Evolutionary conservation across 805 yeast genomes (phyloP), one percentile per base, ranked within the genome.

Genomic region (Debaryomyces tyrocola): DNA sequence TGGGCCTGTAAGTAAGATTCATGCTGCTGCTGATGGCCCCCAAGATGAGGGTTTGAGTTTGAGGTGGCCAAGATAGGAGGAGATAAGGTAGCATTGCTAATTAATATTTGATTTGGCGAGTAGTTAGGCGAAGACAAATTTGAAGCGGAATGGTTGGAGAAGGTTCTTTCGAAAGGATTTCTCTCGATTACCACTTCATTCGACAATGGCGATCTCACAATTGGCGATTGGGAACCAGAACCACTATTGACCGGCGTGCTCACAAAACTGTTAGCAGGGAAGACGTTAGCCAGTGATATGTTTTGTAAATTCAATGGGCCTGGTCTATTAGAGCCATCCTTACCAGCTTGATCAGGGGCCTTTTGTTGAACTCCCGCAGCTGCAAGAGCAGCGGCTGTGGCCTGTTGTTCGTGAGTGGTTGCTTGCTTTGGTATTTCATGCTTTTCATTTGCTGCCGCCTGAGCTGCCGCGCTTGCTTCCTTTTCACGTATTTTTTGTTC

Each of bases 101-200:
- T 15, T 9, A 27, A 15, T 9, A 39, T 28, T 15, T 21, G 34
- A n/a, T 39, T 47, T 11, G 53, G 50, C 6, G 59, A 48, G 10
- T 45, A 40, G 12, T 17, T 44, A 5, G 56, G 54, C 1, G 56
- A 49, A 4, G 48, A 41, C 11, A 20, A 24, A 10, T 34, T 44
- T 10, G 40, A 20, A 15, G 53, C 44, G 10, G 43, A 37, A 4
- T 43, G 48, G 15, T 46, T 41, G 20, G 47, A 43, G 38, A 69
- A 66, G 2, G 59, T 51, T 15, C 56, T 56, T 21, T 71, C 77
- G 50, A 73, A 73, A 34, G 76, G 75, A 50, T 72, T 71, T 17
- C 46, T 57, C 27, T 63, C 70, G 8, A 58, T 4, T 14, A 24
- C 29, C 11, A 28, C 20, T 15, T 15, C 42, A 9, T 15, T 39